Percentiles rank a stretch among this genome's conserved stretches.
These are phyloP conservation scores for Phytophthora nicotianae DNA, from an alignment of 352 stramenopile species.

Conservation along the genomic window DNA sequence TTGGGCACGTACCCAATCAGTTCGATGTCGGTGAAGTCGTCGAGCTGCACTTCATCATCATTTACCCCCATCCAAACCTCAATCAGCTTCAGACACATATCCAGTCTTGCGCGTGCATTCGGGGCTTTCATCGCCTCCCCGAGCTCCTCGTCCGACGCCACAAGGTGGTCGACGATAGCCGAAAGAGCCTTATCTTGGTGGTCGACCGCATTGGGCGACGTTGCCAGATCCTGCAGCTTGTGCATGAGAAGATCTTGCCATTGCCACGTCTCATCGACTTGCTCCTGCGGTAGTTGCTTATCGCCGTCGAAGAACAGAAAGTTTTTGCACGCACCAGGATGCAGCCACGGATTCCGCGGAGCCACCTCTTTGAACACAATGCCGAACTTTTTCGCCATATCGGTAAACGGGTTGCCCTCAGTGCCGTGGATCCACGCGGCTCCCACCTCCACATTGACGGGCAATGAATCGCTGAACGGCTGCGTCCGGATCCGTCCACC, in stretches of 20 bases:
- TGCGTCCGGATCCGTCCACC: conserved; percentile 57
- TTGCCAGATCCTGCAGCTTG: conserved; percentile 46
- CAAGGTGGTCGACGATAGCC: conserved; percentile 43
- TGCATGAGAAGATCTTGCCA: conserved; percentile 52
- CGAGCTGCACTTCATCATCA: conserved; percentile 55
- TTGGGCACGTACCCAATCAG: conserved; percentile 47
- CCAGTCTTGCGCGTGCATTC: conserved; percentile 35
- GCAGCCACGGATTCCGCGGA: conserved; percentile 61
- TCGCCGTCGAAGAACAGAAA: conserved; percentile 51
- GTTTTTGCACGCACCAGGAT: conserved; percentile 48
- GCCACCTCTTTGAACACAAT: conserved; percentile 60
- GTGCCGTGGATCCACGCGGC: conserved; percentile 71
- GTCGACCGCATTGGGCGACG: conserved; percentile 11
- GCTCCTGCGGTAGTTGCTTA: conserved; percentile 30
- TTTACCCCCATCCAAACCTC: conserved; percentile 66
- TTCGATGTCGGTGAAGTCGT: conserved; percentile 59
- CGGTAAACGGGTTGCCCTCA: conserved; percentile 47
- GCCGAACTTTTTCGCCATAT: conserved; percentile 39
- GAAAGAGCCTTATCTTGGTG: conserved; percentile 35
- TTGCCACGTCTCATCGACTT: conserved; percentile 48
- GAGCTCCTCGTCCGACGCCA: conserved; percentile 29
- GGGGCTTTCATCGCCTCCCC: conserved; percentile 15
- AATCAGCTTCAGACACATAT: conserved; percentile 53
- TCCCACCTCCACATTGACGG: conserved; percentile 56
- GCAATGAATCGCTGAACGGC: conserved; percentile 47